These are phyloP conservation scores for Diacronema lutheri DNA, from an alignment of 78 protist genomes.

Conservation along the genomic window DNA sequence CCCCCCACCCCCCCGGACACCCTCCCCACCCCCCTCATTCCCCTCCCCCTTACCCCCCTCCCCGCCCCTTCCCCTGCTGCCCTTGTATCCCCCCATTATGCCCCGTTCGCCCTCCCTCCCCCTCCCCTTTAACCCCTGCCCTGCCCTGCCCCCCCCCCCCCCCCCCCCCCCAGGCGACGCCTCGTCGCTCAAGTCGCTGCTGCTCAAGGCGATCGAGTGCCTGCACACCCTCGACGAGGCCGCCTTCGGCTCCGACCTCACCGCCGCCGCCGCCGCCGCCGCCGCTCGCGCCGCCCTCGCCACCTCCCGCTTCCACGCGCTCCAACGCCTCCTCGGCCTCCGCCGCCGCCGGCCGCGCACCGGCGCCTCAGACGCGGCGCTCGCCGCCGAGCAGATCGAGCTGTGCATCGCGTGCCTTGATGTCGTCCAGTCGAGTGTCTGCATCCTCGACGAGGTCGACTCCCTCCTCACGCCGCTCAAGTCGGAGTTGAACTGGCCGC, in stretches of 20 bases:
- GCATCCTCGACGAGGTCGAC: constrained; percentile 36
- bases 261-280: background rate
- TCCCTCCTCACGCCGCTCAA: constrained; percentile 47
- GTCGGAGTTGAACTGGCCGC: constrained; percentile 57
- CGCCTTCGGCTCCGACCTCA: background rate
- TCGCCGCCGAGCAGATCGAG: background rate
- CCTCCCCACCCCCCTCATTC: too few species aligned
- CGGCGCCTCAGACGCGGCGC: too few species aligned
- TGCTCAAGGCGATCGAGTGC: constrained; percentile 63
- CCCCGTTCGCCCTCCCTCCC: too few species aligned
- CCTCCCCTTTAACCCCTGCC: too few species aligned
- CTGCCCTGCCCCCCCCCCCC: too few species aligned
- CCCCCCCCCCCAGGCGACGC: too few species aligned
- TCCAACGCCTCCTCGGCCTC: constrained; percentile 8
- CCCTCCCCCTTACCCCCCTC: too few species aligned
- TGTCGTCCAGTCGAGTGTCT: background rate
- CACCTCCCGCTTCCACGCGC: background rate
- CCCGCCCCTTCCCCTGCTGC: too few species aligned
- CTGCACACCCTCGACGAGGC: constrained; percentile 26
- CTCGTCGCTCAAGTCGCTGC: constrained; percentile 47
- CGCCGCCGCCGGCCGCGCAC: background rate
- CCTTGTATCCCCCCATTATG: too few species aligned
- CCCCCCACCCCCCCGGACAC: too few species aligned
- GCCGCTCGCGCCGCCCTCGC: background rate
- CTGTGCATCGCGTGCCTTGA: background rate